Evolutionary conservation across 768 basidiomycete genomes (phyloP), one percentile per base, ranked within the genome.

Genomic region (Suillus lakei): DNA sequence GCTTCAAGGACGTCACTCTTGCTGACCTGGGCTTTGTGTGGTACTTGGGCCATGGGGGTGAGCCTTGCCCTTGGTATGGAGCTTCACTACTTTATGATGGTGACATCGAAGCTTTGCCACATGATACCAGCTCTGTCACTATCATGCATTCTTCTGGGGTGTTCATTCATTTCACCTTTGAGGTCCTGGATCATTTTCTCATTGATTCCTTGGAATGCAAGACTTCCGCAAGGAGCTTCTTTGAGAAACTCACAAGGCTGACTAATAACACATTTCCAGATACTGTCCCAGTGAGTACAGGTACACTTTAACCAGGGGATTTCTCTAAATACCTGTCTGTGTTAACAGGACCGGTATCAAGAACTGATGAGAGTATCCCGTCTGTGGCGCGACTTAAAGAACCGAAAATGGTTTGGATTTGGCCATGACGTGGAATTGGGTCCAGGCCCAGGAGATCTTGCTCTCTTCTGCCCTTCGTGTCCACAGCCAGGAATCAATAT

Each of bases 381-480:
- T 18, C n/a, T 61, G 12, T 69, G 48, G 46, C 12, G 54, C 13
- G 58, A 66, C 46, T 30, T 67, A 10, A 55, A 43, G 39, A 53
- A 53, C 36, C 9, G 38, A 13, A 64, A 64, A 43, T 46, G 66
- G 6, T 43, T 51, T 32, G 69, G 63, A n/a, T 67, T 60, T 59
- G 59, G 64, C 8, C 69, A 70, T 38, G 67, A 70, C 28, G 30
- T 13, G n/a, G 39, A 61, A 23, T 12, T 3, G 4, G 1, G 13
- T 8, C 64, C 66, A 28, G 60, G 48, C 23, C 30, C 38, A 26
- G 66, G 66, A 23, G 59, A 55, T 16, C 56, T 64, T 68, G 65
- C 58, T 36, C 66, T 7, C 74, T 76, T 74, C 36, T 78, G 75
- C 48, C 63, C 72, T 0, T 67, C 72, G 4, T 78, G 77, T 55